Conservation (phyloP, 495 filamentous ascomycete genomes). For the Parathielavia hyrcaniae region DNA sequence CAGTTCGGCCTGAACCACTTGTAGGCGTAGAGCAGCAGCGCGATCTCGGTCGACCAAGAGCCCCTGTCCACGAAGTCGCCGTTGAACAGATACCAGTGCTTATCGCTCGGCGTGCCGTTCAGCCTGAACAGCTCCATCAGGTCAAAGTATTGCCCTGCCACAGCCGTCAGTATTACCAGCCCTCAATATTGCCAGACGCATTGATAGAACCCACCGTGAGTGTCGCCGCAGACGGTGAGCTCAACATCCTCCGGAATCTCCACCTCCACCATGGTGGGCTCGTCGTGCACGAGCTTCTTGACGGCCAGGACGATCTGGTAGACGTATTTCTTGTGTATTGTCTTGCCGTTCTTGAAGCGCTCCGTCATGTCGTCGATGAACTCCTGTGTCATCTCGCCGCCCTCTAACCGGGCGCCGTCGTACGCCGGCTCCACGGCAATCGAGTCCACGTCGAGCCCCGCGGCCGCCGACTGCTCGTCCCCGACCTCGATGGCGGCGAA, state of each 20-base stretch:
- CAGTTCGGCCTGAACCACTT: constrained; percentile 85
- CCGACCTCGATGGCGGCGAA: constrained; percentile 89
- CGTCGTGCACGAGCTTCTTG: constrained; percentile 79
- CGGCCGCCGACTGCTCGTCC: constrained; percentile 84
- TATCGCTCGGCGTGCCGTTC: constrained; percentile 75
- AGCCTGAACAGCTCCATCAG: constrained; percentile 92
- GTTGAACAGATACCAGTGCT: constrained; percentile 94
- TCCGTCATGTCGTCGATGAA: constrained; percentile 96
- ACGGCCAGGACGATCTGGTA: constrained; percentile 92
- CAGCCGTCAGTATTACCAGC: constrained; percentile 17
- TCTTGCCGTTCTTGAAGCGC: constrained; percentile 93
- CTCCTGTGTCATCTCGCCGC: constrained; percentile 79
- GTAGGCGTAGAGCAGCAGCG: constrained; percentile 87
- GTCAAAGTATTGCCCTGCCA: constrained; percentile 90
- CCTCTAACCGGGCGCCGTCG: constrained; percentile 71
- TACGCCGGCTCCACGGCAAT: constrained; percentile 78
- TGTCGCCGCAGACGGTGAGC: constrained; percentile 95
- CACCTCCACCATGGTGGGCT: constrained; percentile 96
- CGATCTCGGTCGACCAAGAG: constrained; percentile 96
- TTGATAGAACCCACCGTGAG: constrained; percentile 62
- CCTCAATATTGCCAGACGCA: neutral
- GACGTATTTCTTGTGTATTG: constrained; percentile 90
- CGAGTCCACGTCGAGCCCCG: constrained; percentile 77
- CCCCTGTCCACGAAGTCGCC: constrained; percentile 98
- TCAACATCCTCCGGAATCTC: constrained; percentile 67